Evolutionary conservation across 495 filamentous ascomycete species (phyloP).

Genomic region (Aspergillus carlsbadensis): DNA sequence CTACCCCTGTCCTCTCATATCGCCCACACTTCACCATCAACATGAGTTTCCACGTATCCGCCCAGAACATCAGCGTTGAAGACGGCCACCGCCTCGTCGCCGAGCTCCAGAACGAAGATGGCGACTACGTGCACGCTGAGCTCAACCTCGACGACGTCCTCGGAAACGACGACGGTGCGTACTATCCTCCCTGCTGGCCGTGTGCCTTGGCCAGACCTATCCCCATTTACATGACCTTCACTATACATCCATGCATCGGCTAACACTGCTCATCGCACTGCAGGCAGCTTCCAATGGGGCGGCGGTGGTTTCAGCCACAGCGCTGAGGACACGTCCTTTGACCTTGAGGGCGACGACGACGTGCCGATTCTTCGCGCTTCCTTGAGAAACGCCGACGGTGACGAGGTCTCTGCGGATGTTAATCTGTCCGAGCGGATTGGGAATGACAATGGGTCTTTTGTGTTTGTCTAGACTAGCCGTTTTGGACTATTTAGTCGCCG

Average conservation of each 20-base stretch:
- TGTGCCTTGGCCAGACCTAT: not conserved
- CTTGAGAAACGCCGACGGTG: constrained; percentile 24
- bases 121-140: not conserved
- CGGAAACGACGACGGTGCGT: constrained; percentile 2
- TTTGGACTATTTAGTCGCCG: no score
- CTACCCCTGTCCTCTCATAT: no score
- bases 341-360: constrained; percentile 37
- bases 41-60: constrained; percentile 7
- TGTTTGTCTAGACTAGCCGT: no score
- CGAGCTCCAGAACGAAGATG: not conserved
- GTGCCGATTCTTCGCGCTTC: constrained; percentile 41
- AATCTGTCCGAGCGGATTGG: constrained; percentile 44
- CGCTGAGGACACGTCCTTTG: constrained; percentile 39
- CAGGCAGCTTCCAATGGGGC: constrained; percentile 48
- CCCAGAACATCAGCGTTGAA: constrained; percentile 1
- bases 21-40: no score
- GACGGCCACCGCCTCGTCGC: not conserved
- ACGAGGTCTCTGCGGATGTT: constrained; percentile 29
- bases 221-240: not conserved
- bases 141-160: constrained; percentile 4
- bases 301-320: constrained; percentile 37
- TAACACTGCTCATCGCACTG: no score
- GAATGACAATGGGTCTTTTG: constrained; percentile 33
- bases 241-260: no score
- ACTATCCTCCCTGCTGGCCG: not conserved